Evolutionary conservation across 2,329 filamentous ascomycete genomes (phyloP), one percentile per base, ranked within the genome.

Genomic region (Fusarium veterinarium): DNA sequence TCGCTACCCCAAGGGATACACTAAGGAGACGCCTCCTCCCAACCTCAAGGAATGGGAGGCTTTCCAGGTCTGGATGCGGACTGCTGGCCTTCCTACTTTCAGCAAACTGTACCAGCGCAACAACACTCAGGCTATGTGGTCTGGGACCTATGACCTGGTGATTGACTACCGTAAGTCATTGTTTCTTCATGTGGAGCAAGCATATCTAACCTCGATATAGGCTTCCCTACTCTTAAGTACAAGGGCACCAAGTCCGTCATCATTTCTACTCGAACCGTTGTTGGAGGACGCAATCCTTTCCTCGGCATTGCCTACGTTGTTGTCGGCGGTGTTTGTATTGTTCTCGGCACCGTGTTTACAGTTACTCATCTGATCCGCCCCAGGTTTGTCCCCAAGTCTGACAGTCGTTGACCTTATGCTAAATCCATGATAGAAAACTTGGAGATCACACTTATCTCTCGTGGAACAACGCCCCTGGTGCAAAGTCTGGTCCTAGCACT

Each of bases 11-110:
- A 80, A 91, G 41, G 89, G 88, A 69, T 97, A 97, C 79, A 91
- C 88, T 6, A 81, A 85, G 0, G 83, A 88, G 1, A 87, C 88
- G 57, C 89, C 88, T 4, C 91, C 94, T 28, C 94, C 95, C 0
- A 83, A 96, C 76, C 81, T 98, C 23, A 87, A 91, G 71, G 84
- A 90, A 1, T 91, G 94, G 83, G 93, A 97, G 81, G 90, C 91
- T 46, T 97, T 99, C 81, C 95, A 98, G 83, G 95, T 98, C 28
- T 99, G 96, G 96, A 99, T 99, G 96, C 91, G 96, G 76, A 97
- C 97, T 4, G 96, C 96, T 30, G 96, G 95, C 64, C 84, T 98
- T 77, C 96, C 96, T 2, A 92, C 92, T 9, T 99, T 99, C 81
- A 97, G 93, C 88, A 99, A 99, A 85, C 86, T 99, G 51, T 94